Evolutionary conservation across 495 filamentous ascomycete species (phyloP).

Genomic region (Amphirosellinia nigrospora): DNA sequence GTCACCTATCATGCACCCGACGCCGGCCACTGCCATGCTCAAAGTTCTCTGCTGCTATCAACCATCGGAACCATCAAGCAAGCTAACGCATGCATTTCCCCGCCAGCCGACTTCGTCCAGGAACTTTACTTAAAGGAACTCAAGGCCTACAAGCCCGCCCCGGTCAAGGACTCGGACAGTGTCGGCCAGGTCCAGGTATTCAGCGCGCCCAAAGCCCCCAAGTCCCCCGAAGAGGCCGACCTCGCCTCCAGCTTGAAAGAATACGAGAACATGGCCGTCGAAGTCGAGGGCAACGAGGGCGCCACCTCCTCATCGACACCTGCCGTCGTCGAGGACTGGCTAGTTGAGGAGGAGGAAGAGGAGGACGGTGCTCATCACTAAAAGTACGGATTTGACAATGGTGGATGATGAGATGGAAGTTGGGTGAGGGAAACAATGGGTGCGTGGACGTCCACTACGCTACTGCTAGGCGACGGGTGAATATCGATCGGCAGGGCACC

Average conservation of each 20-base stretch:
- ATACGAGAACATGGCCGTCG: slow-evolving; percentile 91
- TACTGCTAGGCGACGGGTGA: slow-evolving; percentile 16
- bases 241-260: slow-evolving; percentile 87
- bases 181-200: slow-evolving; percentile 94
- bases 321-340: slow-evolving; percentile 55
- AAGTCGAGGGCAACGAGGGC: slow-evolving; percentile 85
- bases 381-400: slow-evolving; percentile 14
- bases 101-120: slow-evolving; percentile 88
- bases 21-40: background rate
- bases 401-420: background rate
- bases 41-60: background rate
- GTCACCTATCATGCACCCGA: background rate
- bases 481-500: slow-evolving; percentile 12
- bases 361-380: slow-evolving; percentile 48
- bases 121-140: slow-evolving; percentile 96
- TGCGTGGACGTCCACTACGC: slow-evolving; percentile 8
- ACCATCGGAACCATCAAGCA: background rate
- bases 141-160: slow-evolving; percentile 85
- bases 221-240: slow-evolving; percentile 89
- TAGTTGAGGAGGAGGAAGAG: slow-evolving; percentile 56
- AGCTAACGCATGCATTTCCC: slow-evolving; percentile 4
- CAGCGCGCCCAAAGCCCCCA: slow-evolving; percentile 73
- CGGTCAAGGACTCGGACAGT: slow-evolving; percentile 82
- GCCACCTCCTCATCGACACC: slow-evolving; percentile 40
- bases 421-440: background rate